A percentile compares a stretch with the other conserved stretches of the same genome.
Evolutionary conservation across 352 stramenopile species (phyloP).

Genomic region (Globisporangium takayamanum): DNA sequence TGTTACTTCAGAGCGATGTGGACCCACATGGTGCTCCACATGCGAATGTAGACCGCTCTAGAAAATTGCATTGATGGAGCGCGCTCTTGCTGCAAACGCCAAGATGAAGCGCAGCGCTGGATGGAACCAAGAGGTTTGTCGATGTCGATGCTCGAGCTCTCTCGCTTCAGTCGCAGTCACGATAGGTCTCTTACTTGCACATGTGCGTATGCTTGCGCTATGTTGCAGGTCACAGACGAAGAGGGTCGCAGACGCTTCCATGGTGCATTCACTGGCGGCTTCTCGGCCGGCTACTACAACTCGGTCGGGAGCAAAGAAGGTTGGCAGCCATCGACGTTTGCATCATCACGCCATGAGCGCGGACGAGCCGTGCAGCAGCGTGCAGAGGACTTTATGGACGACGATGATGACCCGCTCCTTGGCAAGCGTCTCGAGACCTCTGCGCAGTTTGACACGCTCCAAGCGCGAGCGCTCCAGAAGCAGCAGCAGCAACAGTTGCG

Average conservation of each 20-base stretch:
- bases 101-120: no score
- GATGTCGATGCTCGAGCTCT: no score
- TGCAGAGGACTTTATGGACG: conserved; percentile 93
- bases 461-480: conserved; percentile 21
- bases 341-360: conserved; percentile 59
- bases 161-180: no score
- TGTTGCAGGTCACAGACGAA: conserved; percentile 52
- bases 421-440: conserved; percentile 70
- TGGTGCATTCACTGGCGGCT: conserved; percentile 92
- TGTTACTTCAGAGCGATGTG: no score
- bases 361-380: conserved; percentile 35
- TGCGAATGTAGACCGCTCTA: no score
- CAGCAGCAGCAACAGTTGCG: conserved; percentile 15
- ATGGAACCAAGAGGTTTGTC: no score
- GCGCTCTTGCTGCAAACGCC: no score
- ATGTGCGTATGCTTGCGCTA: not conserved
- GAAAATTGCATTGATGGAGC: no score
- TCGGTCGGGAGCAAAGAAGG: conserved; percentile 88
- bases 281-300: conserved; percentile 93
- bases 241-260: conserved; percentile 85
- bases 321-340: conserved; percentile 81
- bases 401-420: conserved; percentile 88
- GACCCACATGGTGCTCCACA: no score
- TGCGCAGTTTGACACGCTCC: conserved; percentile 55
- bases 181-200: no score